These are phyloP conservation scores for Scutellaria galericulata DNA, from an alignment of 257 asterid genomes.

Conservation along the genomic window DNA sequence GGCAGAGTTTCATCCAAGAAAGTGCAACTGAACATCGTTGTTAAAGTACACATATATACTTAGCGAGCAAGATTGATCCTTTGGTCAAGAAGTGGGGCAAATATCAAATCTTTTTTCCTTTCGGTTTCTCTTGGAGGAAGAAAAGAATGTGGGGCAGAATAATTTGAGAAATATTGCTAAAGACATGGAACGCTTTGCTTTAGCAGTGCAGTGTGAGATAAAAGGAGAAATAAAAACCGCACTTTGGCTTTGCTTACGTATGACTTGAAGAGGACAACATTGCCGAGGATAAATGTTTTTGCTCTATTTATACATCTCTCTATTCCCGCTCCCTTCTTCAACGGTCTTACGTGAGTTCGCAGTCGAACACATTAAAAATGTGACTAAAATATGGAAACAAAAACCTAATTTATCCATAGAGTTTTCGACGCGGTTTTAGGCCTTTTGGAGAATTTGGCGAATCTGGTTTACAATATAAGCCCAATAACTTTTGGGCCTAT, in stretches of 20 bases:
- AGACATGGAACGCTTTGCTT: background rate
- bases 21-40: constrained; percentile 33
- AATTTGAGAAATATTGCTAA: constrained; percentile 4
- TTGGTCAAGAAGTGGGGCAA: constrained; percentile 73
- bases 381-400: too few relatives aligned
- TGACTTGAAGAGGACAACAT: background rate
- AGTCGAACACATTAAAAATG: too few relatives aligned
- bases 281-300: background rate
- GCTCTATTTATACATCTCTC: background rate
- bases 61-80: constrained; percentile 51
- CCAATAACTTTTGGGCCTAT: background rate
- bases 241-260: background rate
- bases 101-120: constrained; percentile 33
- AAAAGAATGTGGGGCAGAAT: constrained; percentile 56
- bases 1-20: constrained; percentile 29
- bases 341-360: background rate
- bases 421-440: background rate
- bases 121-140: constrained; percentile 70
- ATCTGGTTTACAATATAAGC: background rate
- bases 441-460: background rate
- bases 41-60: constrained; percentile 32
- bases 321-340: constrained; percentile 23
- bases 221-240: background rate
- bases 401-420: background rate
- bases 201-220: background rate